phyloP scores from a whole-genome alignment of 768 basidiomycete genomes.

The Pulveroboletus ravenelii region DNA sequence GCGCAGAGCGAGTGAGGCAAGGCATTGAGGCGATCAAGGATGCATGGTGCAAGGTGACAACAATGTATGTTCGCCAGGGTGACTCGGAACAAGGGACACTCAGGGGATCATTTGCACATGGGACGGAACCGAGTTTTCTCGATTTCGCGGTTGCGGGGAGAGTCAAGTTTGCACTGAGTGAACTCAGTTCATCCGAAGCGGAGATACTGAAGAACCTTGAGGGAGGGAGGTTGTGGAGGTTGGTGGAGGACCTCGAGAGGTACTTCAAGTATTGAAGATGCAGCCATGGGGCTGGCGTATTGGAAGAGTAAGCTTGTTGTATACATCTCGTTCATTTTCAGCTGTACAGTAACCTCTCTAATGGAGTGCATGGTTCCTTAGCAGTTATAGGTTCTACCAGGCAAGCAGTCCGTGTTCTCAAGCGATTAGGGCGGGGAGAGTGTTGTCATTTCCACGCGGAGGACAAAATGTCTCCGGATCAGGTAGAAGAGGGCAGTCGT shows the following conservation, averaged over 20 bases:
- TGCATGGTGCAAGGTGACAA: constrained; percentile 23
- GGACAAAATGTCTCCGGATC: too few relatives aligned
- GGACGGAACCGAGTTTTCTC: constrained; percentile 14
- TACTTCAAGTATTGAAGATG: not conserved
- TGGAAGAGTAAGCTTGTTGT: too few relatives aligned
- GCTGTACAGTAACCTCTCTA: too few relatives aligned
- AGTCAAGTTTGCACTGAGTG: constrained; percentile 8
- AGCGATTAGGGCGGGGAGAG: too few relatives aligned
- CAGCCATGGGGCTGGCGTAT: too few relatives aligned
- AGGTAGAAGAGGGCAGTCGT: too few relatives aligned
- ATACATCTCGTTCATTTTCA: too few relatives aligned
- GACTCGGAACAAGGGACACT: too few relatives aligned
- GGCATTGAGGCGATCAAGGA: constrained; percentile 22
- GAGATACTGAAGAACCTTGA: not conserved
- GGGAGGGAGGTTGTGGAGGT: not conserved
- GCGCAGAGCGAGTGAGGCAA: constrained; percentile 8
- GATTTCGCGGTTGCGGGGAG: constrained; percentile 22
- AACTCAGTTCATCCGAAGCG: constrained; percentile 10
- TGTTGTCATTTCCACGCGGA: too few relatives aligned
- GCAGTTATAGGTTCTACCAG: too few relatives aligned
- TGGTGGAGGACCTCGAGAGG: not conserved
- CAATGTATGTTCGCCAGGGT: constrained; percentile 5
- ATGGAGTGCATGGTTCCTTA: too few relatives aligned
- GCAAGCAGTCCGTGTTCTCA: too few relatives aligned
- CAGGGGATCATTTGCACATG: constrained; percentile 5